Percentiles rank a stretch among this genome's conserved stretches.
Evolutionary conservation across 2,329 filamentous ascomycete genomes (phyloP).

Genomic region (Cladorrhinum sp.): DNA sequence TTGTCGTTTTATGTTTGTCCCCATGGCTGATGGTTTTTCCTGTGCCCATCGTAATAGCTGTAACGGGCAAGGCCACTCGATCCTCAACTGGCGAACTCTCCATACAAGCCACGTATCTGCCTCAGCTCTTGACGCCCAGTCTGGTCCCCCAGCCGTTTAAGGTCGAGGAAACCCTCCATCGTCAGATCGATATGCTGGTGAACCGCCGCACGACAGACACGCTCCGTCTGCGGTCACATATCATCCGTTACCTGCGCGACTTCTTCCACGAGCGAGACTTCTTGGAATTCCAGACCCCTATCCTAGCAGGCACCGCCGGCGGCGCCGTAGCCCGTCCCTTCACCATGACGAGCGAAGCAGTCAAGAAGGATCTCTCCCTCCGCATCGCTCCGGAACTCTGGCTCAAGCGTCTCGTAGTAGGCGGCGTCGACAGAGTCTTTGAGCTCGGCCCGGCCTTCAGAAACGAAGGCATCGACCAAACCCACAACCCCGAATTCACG

Average conservation of each 20-base stretch:
- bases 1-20: background rate
- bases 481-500: slow-evolving; percentile 95
- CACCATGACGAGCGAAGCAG: slow-evolving; percentile 68
- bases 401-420: slow-evolving; percentile 87
- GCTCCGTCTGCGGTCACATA: slow-evolving; percentile 68
- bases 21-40: slow-evolving; percentile 1
- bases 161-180: slow-evolving; percentile 68
- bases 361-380: slow-evolving; percentile 67
- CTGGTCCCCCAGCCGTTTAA: slow-evolving; percentile 74
- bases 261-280: slow-evolving; percentile 72
- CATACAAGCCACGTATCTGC: slow-evolving; percentile 64
- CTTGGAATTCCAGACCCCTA: slow-evolving; percentile 86
- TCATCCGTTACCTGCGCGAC: slow-evolving; percentile 70
- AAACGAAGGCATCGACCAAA: slow-evolving; percentile 87
- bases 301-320: slow-evolving; percentile 77
- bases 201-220: slow-evolving; percentile 66
- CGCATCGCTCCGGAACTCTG: slow-evolving; percentile 93
- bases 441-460: slow-evolving; percentile 91
- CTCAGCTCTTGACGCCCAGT: slow-evolving; percentile 70
- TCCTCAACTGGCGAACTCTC: slow-evolving; percentile 75
- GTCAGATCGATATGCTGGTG: slow-evolving; percentile 83
- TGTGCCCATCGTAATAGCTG: slow-evolving; percentile 43
- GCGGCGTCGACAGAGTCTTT: slow-evolving; percentile 83
- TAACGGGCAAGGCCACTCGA: slow-evolving; percentile 66
- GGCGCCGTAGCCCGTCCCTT: slow-evolving; percentile 88